Conservation (phyloP, 768 basidiomycete species). For the Dacryopinax primogenitus region DNA sequence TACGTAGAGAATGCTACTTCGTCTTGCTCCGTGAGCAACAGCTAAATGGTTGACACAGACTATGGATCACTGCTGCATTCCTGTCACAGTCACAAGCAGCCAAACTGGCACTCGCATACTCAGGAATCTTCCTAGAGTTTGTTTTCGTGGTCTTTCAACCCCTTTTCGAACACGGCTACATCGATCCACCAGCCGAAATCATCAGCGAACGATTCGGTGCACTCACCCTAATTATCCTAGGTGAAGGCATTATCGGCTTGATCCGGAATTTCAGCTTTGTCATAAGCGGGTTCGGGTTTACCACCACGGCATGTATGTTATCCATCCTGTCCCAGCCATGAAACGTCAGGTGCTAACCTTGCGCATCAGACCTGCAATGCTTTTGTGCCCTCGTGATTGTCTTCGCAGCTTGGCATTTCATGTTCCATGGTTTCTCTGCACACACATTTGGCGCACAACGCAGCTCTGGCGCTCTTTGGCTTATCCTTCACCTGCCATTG, state of each 20-base stretch:
- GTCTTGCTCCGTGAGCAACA: too few species aligned
- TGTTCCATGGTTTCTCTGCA: not conserved
- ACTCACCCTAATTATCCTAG: not conserved
- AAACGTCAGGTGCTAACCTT: not conserved
- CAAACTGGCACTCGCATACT: not conserved
- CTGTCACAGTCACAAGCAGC: not conserved
- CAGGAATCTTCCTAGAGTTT: not conserved
- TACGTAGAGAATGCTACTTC: too few species aligned
- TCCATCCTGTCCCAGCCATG: not conserved
- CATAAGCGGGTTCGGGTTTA: conserved; percentile 5
- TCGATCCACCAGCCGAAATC: not conserved
- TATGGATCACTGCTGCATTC: not conserved
- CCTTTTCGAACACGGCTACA: not conserved
- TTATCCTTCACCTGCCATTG: not conserved
- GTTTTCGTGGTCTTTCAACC: not conserved
- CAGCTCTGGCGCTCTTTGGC: not conserved
- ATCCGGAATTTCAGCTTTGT: not conserved
- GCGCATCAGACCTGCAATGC: not conserved
- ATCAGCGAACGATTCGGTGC: not conserved
- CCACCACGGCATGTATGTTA: not conserved
- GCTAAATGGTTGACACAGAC: not conserved
- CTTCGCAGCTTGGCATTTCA: conserved; percentile 1
- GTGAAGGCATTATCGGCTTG: not conserved
- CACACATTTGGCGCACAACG: not conserved
- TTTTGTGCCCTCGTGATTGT: conserved; percentile 1